Evolutionary conservation across 1,139 yeast species (phyloP).

Genomic region (Diutina mesorugosa): DNA sequence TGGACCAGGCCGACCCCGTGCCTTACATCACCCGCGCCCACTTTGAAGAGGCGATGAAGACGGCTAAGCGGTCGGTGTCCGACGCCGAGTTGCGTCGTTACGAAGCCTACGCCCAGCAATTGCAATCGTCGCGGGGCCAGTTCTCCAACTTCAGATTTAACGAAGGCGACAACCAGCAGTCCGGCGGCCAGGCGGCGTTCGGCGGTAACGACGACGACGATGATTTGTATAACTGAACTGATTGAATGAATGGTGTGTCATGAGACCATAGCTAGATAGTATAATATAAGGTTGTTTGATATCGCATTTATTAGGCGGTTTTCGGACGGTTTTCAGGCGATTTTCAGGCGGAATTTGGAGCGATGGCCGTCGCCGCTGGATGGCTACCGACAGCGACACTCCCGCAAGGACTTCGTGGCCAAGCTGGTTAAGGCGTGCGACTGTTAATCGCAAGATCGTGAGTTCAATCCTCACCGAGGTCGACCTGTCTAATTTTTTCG

Average conservation of each 20-base stretch:
- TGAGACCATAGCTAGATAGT: background rate
- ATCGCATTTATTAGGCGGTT: too few relatives aligned
- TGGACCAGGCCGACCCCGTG: conserved; percentile 70
- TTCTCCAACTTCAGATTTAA: conserved; percentile 64
- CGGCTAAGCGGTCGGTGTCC: conserved; percentile 93
- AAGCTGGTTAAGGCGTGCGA: conserved; percentile 41
- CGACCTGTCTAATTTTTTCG: background rate
- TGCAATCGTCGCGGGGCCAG: conserved; percentile 92
- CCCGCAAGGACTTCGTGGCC: conserved; percentile 1
- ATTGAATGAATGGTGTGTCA: background rate
- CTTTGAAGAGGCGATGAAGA: conserved; percentile 98
- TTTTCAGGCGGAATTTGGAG: too few relatives aligned
- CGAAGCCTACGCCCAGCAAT: conserved; percentile 95
- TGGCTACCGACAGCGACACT: too few relatives aligned
- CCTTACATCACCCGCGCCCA: conserved; percentile 89
- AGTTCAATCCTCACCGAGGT: conserved; percentile 2
- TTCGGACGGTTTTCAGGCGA: too few relatives aligned
- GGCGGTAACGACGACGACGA: conserved; percentile 83
- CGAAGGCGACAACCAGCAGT: conserved; percentile 17
- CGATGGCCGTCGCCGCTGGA: too few relatives aligned
- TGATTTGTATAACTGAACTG: conserved; percentile 66
- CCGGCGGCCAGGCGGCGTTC: conserved; percentile 27
- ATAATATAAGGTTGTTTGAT: background rate
- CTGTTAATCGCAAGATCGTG: conserved; percentile 25
- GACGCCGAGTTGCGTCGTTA: conserved; percentile 98